These are phyloP conservation scores for Phoma sp. DNA, from an alignment of 2,329 filamentous ascomycete species.

Conservation along the genomic window DNA sequence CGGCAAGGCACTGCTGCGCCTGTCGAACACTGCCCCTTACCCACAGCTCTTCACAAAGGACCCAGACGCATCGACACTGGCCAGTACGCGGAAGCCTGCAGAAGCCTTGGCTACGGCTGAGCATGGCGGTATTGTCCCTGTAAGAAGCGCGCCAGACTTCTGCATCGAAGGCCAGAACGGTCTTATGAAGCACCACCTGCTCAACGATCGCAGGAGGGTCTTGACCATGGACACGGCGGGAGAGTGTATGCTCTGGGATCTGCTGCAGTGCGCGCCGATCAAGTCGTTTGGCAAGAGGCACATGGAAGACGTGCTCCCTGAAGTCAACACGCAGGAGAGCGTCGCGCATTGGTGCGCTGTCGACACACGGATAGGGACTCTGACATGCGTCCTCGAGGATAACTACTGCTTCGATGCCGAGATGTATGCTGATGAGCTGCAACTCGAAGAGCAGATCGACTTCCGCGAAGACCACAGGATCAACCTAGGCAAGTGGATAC, in stretches of 20 bases:
- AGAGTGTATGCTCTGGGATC: constrained; percentile 93
- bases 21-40: constrained; percentile 84
- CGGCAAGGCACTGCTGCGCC: constrained; percentile 75
- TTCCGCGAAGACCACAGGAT: constrained; percentile 95
- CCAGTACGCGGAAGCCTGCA: constrained; percentile 63
- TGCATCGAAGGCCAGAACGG: constrained; percentile 92
- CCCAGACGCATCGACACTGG: constrained; percentile 61
- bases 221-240: constrained; percentile 93
- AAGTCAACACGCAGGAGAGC: constrained; percentile 85
- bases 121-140: constrained; percentile 42
- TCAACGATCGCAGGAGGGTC: constrained; percentile 89
- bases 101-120: constrained; percentile 58
- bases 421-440: constrained; percentile 90
- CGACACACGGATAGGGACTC: constrained; percentile 87
- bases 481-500: constrained; percentile 94
- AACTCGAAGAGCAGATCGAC: constrained; percentile 73
- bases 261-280: constrained; percentile 87
- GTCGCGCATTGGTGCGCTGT: constrained; percentile 97
- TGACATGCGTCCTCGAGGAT: constrained; percentile 89
- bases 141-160: constrained; percentile 55
- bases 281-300: constrained; percentile 93
- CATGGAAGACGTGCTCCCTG: constrained; percentile 86
- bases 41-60: constrained; percentile 64
- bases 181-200: constrained; percentile 86
- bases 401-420: constrained; percentile 98